Percentiles rank a stretch among this genome's conserved stretches.
phyloP scores from a whole-genome alignment of 2,329 filamentous ascomycete species.

The Aspergillus novofumigatus region DNA sequence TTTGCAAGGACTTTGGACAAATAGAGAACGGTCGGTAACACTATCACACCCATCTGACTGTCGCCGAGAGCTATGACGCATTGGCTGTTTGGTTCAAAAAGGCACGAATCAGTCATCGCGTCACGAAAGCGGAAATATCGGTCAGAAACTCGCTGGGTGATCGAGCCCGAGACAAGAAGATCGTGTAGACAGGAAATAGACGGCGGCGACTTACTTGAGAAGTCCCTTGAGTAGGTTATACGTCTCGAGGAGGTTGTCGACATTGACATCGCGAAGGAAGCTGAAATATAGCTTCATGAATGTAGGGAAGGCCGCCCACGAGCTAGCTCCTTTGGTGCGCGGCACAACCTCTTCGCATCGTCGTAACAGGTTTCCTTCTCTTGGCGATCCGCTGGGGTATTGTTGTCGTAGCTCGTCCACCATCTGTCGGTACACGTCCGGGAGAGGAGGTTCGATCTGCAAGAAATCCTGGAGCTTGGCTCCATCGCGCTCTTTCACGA shows the following conservation, averaged over 20 bases:
- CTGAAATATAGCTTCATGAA: constrained; percentile 79
- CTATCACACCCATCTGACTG: constrained; percentile 71
- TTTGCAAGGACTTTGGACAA: constrained; percentile 75
- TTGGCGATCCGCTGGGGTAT: constrained; percentile 48
- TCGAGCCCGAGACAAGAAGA: not conserved
- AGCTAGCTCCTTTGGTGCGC: constrained; percentile 59
- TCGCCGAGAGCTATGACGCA: constrained; percentile 79
- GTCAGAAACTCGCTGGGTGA: too few species aligned
- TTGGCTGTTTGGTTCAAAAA: constrained; percentile 50
- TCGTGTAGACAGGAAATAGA: not conserved
- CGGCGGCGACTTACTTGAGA: constrained; percentile 59
- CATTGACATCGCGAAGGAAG: constrained; percentile 77
- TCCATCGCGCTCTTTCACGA: constrained; percentile 62
- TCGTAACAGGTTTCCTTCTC: constrained; percentile 53
- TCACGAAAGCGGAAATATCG: not conserved
- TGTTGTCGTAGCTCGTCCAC: constrained; percentile 60
- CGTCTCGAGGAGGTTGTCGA: constrained; percentile 68
- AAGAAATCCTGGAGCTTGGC: constrained; percentile 65
- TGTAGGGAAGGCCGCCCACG: constrained; percentile 72
- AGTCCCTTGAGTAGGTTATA: constrained; percentile 71
- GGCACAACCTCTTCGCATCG: constrained; percentile 63
- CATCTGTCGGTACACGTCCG: constrained; percentile 64
- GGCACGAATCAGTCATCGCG: constrained; percentile 4
- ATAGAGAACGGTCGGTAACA: constrained; percentile 78
- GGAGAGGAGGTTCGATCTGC: constrained; percentile 67